Percentiles rank a stretch among this genome's conserved stretches.
Conservation (phyloP, 495 filamentous ascomycete species). For the Xylaria sp. region DNA sequence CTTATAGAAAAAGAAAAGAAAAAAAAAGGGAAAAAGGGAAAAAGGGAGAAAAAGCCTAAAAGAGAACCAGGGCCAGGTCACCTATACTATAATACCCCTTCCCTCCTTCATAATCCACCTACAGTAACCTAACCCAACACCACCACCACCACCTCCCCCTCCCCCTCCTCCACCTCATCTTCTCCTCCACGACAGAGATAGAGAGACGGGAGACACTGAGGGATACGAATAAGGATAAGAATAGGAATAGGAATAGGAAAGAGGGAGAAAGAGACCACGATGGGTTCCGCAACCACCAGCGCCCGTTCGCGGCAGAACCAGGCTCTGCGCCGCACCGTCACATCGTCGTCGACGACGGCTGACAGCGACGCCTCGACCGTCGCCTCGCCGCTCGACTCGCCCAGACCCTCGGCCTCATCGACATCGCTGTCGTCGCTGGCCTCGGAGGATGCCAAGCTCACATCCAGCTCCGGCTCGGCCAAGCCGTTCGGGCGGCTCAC, state of each 20-base stretch:
- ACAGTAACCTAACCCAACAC: neutral
- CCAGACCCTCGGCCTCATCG: conserved; percentile 78
- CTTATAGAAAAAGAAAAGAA: neutral
- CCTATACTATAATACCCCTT: neutral
- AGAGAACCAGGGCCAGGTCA: too few relatives aligned
- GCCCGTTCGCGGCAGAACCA: conserved; percentile 48
- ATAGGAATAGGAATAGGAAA: neutral
- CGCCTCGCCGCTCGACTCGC: conserved; percentile 71
- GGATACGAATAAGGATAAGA: neutral
- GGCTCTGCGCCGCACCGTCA: conserved; percentile 48
- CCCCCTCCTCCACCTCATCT: too few relatives aligned
- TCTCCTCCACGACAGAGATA: neutral
- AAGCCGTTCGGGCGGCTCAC: conserved; percentile 62
- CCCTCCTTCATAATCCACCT: neutral
- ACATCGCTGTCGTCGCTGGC: conserved; percentile 91
- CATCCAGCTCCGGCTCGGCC: conserved; percentile 26
- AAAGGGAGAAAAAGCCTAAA: neutral
- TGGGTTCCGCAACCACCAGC: conserved; percentile 49
- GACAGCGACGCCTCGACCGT: conserved; percentile 62
- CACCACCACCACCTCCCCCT: neutral
- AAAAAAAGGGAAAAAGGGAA: neutral
- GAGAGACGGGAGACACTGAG: neutral
- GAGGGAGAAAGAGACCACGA: conserved; percentile 30
- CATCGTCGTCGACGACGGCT: conserved; percentile 38
- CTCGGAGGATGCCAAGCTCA: conserved; percentile 60